Conservation (phyloP, 176 grass and related monocot species). For the Oryza meridionalis region DNA sequence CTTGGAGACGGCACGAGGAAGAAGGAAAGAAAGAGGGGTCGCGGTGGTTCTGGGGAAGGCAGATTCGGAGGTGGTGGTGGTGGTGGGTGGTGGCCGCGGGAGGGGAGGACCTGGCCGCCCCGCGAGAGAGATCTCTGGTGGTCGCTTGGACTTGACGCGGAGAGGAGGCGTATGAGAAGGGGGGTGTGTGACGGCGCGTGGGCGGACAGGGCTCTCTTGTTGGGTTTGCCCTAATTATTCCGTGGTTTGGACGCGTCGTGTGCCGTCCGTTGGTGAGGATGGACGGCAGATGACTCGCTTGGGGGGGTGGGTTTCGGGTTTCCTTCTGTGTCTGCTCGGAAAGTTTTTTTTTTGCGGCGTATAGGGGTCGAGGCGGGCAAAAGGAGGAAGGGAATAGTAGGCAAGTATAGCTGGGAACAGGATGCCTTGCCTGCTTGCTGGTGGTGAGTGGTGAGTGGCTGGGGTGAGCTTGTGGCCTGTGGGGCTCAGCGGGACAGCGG, state of each 20-base stretch:
- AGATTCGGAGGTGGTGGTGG: constrained; percentile 28
- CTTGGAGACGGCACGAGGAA: neutral
- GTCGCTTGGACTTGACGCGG: constrained; percentile 50
- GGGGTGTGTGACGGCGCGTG: neutral
- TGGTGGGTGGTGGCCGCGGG: neutral
- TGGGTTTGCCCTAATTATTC: neutral
- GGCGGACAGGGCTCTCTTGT: too few species aligned
- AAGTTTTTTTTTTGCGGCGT: neutral
- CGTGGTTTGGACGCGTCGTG: neutral
- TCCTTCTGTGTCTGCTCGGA: neutral
- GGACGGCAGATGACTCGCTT: neutral
- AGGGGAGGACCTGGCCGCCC: neutral
- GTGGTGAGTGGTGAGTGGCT: neutral
- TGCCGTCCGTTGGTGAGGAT: neutral
- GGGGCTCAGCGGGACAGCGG: neutral
- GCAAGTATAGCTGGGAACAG: neutral
- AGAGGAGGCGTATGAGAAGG: too few species aligned
- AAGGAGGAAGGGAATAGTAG: neutral
- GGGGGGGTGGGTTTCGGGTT: too few species aligned
- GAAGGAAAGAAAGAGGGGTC: constrained; percentile 18
- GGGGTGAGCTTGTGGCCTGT: constrained; percentile 22
- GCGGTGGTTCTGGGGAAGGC: constrained; percentile 54
- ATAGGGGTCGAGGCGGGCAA: neutral
- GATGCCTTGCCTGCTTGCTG: neutral
- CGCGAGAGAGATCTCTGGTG: neutral